Percentiles rank a stretch among this genome's conserved stretches.
These are phyloP conservation scores for Amyloporia xantha DNA, from an alignment of 768 basidiomycete species.

Conservation along the genomic window DNA sequence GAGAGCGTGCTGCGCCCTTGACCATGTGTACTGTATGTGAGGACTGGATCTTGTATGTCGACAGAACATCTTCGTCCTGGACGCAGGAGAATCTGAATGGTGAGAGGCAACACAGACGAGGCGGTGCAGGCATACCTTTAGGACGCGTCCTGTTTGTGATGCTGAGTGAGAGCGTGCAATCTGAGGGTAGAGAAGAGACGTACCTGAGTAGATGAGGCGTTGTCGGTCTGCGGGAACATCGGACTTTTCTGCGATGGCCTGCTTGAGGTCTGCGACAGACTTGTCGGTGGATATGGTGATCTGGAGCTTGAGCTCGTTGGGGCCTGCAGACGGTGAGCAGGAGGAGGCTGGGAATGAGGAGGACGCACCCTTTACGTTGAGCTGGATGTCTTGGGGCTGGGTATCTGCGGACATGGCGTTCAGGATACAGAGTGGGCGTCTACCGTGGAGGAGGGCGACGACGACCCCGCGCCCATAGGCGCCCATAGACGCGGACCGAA, in stretches of 20 bases:
- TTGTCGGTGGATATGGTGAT: conserved; percentile 77
- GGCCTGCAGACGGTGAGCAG: conserved; percentile 41
- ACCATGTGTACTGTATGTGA: conserved; percentile 92
- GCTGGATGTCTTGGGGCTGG: conserved; percentile 23
- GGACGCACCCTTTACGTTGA: conserved; percentile 51
- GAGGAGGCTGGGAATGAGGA: background rate
- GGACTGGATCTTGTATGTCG: conserved; percentile 85
- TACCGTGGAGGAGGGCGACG: too few species aligned
- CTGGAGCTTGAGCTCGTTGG: conserved; percentile 88
- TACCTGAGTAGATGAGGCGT: conserved; percentile 88
- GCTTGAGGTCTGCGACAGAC: conserved; percentile 87
- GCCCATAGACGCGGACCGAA: too few species aligned
- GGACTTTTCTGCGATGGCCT: conserved; percentile 77
- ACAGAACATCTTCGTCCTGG: conserved; percentile 78
- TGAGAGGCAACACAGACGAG: background rate
- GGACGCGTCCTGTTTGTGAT: conserved; percentile 48
- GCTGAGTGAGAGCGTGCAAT: background rate
- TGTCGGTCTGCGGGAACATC: conserved; percentile 85
- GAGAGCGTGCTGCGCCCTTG: conserved; percentile 61
- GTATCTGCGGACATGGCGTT: conserved; percentile 3
- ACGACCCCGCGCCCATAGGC: too few species aligned
- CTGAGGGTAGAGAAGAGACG: conserved; percentile 15
- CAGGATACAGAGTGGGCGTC: background rate
- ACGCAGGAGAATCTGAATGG: background rate
- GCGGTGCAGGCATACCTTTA: conserved; percentile 45